phyloP scores from a whole-genome alignment of 2,329 filamentous ascomycete species.

The Cadophora gregata region DNA sequence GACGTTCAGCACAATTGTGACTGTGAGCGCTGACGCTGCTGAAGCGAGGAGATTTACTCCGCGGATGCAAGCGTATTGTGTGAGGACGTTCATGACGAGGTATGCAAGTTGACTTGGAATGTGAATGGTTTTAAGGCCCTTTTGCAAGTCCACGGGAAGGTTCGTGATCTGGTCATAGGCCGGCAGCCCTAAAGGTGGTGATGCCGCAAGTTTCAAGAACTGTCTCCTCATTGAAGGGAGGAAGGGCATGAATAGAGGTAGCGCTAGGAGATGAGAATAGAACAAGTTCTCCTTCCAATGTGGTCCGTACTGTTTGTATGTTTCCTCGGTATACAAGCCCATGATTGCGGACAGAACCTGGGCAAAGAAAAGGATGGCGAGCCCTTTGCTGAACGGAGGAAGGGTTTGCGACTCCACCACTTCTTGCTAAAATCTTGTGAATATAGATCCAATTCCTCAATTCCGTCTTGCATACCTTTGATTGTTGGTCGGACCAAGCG shows the following conservation, averaged over 20 bases:
- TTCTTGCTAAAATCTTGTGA: slow-evolving; percentile 37
- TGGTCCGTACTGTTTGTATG: slow-evolving; percentile 83
- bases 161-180: slow-evolving; percentile 36
- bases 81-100: slow-evolving; percentile 78
- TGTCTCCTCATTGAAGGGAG: slow-evolving; percentile 68
- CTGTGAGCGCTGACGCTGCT: slow-evolving; percentile 87
- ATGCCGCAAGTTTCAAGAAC: slow-evolving; percentile 66
- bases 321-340: slow-evolving; percentile 92
- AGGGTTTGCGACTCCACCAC: slow-evolving; percentile 43
- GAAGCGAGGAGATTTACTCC: slow-evolving; percentile 95
- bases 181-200: slow-evolving; percentile 62
- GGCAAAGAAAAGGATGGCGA: slow-evolving; percentile 83
- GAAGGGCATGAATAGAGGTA: slow-evolving; percentile 79
- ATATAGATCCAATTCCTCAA: background rate
- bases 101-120: slow-evolving; percentile 75
- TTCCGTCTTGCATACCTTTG: slow-evolving; percentile 64
- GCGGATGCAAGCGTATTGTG: slow-evolving; percentile 93
- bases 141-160: slow-evolving; percentile 49
- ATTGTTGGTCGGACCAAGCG: slow-evolving; percentile 86
- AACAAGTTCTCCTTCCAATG: slow-evolving; percentile 97
- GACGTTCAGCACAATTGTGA: slow-evolving; percentile 95
- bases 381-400: slow-evolving; percentile 68
- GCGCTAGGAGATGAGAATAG: slow-evolving; percentile 80
- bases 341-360: slow-evolving; percentile 92
- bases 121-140: slow-evolving; percentile 44